phyloP scores from a whole-genome alignment of 2,329 filamentous ascomycete species.

The Dactylonectria estremocensis region DNA sequence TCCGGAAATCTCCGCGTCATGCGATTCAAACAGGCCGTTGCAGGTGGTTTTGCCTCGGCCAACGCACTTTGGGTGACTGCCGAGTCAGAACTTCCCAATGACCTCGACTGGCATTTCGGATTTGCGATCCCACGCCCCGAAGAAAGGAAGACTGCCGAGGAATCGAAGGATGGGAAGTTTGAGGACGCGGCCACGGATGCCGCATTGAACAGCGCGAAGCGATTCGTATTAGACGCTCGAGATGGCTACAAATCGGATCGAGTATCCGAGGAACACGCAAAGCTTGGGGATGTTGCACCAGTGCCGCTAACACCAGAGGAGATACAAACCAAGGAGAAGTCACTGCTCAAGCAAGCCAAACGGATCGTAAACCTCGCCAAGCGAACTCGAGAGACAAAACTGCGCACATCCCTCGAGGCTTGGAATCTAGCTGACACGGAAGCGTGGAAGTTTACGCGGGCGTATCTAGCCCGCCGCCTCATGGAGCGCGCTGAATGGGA shows the following conservation, averaged over 20 bases:
- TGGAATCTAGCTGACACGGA: slow-evolving; percentile 83
- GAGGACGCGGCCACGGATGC: slow-evolving; percentile 49
- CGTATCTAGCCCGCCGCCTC: slow-evolving; percentile 74
- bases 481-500: slow-evolving; percentile 80
- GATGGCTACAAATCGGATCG: slow-evolving; percentile 12
- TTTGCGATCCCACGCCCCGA: slow-evolving; percentile 78
- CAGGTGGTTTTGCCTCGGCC: slow-evolving; percentile 73
- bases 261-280: slow-evolving; percentile 33
- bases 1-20: slow-evolving; percentile 76
- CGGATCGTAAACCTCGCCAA: slow-evolving; percentile 67
- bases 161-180: slow-evolving; percentile 38
- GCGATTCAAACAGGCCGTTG: slow-evolving; percentile 86
- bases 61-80: slow-evolving; percentile 87
- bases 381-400: slow-evolving; percentile 59
- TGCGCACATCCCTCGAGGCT: slow-evolving; percentile 72
- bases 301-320: slow-evolving; percentile 59
- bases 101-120: slow-evolving; percentile 91
- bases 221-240: no score
- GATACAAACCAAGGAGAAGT: slow-evolving; percentile 68
- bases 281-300: slow-evolving; percentile 56
- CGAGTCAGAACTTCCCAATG: slow-evolving; percentile 73
- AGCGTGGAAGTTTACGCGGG: slow-evolving; percentile 81
- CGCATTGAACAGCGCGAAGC: slow-evolving; percentile 51
- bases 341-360: slow-evolving; percentile 64
- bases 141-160: slow-evolving; percentile 31